These are phyloP conservation scores for Penicillium sp. DNA, from an alignment of 2,329 filamentous ascomycete species.

Conservation along the genomic window DNA sequence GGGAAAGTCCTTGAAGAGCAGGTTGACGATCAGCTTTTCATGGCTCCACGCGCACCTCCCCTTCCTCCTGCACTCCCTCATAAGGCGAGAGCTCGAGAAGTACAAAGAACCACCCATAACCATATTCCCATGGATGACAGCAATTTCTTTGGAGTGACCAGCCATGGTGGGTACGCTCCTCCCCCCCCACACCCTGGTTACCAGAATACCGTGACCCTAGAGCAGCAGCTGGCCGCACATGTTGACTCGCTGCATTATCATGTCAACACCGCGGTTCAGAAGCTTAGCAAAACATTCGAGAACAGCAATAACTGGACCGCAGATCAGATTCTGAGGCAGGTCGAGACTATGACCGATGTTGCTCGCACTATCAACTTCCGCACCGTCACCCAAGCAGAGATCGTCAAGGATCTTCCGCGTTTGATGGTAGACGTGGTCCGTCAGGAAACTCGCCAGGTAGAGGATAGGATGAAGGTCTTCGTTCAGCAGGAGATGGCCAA, in stretches of 20 bases:
- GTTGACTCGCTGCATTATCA: constrained; percentile 29
- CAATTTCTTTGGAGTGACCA: constrained; percentile 23
- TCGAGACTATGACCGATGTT: constrained; percentile 25
- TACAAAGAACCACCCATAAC: not conserved
- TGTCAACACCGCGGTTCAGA: constrained; percentile 20
- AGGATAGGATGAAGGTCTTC: constrained; percentile 17
- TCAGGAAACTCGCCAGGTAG: constrained; percentile 17
- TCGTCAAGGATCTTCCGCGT: constrained; percentile 18
- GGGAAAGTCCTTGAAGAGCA: not conserved
- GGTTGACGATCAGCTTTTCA: constrained; percentile 5
- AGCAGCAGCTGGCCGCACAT: constrained; percentile 27
- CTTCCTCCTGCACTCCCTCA: not conserved
- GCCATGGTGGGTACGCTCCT: constrained; percentile 31
- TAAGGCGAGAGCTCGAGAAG: constrained; percentile 11
- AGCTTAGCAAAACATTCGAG: constrained; percentile 23
- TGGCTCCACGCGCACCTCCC: constrained; percentile 3
- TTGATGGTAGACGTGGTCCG: constrained; percentile 15
- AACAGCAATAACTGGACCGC: constrained; percentile 28
- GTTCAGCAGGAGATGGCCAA: constrained; percentile 23
- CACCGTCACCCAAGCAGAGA: constrained; percentile 22
- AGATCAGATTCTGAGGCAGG: constrained; percentile 28
- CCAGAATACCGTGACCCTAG: constrained; percentile 28
- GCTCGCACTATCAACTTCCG: constrained; percentile 22
- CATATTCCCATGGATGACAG: not conserved
- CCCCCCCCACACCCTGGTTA: constrained; percentile 30